Evolutionary conservation across 805 yeast species (phyloP).

Genomic region (Helenozyma baotianmanensis): DNA sequence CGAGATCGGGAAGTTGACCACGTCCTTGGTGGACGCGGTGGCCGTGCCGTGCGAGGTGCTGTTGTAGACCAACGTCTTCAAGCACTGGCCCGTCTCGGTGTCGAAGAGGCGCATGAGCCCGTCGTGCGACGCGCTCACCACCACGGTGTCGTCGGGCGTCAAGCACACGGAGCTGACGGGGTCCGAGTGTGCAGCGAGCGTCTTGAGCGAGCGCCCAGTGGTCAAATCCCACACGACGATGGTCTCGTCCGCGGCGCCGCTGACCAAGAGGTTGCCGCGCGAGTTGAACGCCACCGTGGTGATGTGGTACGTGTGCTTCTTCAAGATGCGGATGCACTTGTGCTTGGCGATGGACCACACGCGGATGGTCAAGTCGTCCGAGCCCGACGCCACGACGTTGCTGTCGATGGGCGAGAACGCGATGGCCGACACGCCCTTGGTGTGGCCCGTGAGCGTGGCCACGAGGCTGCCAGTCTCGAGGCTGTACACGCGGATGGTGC

Average conservation of each 20-base stretch:
- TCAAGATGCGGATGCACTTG: conserved; percentile 46
- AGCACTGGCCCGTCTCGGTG: conserved; percentile 82
- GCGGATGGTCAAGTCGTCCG: conserved; percentile 79
- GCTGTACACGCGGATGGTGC: conserved; percentile 23
- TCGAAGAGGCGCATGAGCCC: conserved; percentile 90
- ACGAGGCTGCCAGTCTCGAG: conserved; percentile 14
- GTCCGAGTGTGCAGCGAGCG: conserved; percentile 88
- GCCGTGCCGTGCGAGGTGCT: conserved; percentile 53
- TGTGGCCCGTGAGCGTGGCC: conserved; percentile 49
- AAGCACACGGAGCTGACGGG: conserved; percentile 77
- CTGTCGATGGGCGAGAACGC: conserved; percentile 72
- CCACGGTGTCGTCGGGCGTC: conserved; percentile 73
- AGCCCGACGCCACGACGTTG: conserved; percentile 70
- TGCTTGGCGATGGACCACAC: conserved; percentile 61
- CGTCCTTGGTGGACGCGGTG: conserved; percentile 52
- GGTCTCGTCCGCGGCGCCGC: conserved; percentile 89
- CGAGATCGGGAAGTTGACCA: conserved; percentile 64
- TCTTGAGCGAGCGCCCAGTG: conserved; percentile 65
- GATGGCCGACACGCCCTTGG: conserved; percentile 67
- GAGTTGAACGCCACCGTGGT: conserved; percentile 64
- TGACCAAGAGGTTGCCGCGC: conserved; percentile 72
- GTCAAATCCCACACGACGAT: conserved; percentile 85
- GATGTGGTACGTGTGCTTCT: conserved; percentile 84
- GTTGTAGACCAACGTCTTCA: conserved; percentile 82
- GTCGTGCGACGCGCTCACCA: conserved; percentile 84